Conservation (phyloP, 495 filamentous ascomycete species). For the Penicillium steckii region DNA sequence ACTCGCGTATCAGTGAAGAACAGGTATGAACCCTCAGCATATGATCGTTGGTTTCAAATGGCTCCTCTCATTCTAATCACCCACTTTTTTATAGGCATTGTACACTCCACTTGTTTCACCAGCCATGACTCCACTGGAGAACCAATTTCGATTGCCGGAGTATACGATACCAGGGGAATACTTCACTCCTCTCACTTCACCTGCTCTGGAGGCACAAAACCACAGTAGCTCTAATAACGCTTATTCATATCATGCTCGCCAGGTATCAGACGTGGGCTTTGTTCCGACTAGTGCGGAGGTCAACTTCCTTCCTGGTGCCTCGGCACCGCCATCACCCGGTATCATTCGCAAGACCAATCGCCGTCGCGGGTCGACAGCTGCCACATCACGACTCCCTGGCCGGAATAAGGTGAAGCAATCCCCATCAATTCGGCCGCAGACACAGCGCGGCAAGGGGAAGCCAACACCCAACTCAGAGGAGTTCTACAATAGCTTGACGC, state of each 20-base stretch:
- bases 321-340: slow-evolving; percentile 30
- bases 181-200: slow-evolving; percentile 92
- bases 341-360: slow-evolving; percentile 32
- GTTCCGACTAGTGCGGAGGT: slow-evolving; percentile 48
- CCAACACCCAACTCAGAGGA: slow-evolving; percentile 56
- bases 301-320: slow-evolving; percentile 38
- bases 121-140: slow-evolving; percentile 87
- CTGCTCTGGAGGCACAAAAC: slow-evolving; percentile 81
- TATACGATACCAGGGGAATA: slow-evolving; percentile 85
- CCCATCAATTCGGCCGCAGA: slow-evolving; percentile 78
- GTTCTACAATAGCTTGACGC: slow-evolving; percentile 31
- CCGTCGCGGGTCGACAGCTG: slow-evolving; percentile 36
- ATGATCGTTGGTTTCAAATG: background rate
- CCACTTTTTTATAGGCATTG: slow-evolving; percentile 53
- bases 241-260: slow-evolving; percentile 34
- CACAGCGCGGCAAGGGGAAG: slow-evolving; percentile 52
- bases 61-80: background rate
- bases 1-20: slow-evolving; percentile 73
- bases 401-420: slow-evolving; percentile 69
- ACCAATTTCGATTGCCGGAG: slow-evolving; percentile 76
- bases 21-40: slow-evolving; percentile 57
- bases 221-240: slow-evolving; percentile 36
- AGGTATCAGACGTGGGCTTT: slow-evolving; percentile 41
- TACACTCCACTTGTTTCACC: slow-evolving; percentile 96
- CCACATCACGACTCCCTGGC: slow-evolving; percentile 34